These are phyloP conservation scores for Hemileccinum rubropunctum DNA, from an alignment of 768 basidiomycete species.

Conservation along the genomic window DNA sequence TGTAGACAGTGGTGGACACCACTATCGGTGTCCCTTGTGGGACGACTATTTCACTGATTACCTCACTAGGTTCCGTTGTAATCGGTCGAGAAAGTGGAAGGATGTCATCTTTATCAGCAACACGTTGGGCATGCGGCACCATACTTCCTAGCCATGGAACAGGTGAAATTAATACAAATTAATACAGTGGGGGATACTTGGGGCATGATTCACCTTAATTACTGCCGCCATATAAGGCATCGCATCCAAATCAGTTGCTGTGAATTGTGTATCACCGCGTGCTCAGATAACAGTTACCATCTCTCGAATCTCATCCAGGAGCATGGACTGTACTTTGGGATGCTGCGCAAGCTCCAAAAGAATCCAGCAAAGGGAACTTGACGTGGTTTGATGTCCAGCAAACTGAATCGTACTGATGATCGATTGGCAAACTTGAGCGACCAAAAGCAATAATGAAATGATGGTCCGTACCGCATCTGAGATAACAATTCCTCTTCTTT, in stretches of 20 bases:
- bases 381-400: constrained; percentile 54
- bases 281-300: not conserved
- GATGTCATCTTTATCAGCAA: constrained; percentile 50
- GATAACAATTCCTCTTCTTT: constrained; percentile 5
- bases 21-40: constrained; percentile 51
- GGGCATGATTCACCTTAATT: constrained; percentile 23
- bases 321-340: constrained; percentile 54
- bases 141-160: constrained; percentile 23
- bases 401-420: constrained; percentile 42
- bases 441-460: not conserved
- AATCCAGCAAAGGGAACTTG: constrained; percentile 39
- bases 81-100: constrained; percentile 59
- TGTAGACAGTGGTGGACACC: constrained; percentile 30
- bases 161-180: too few species aligned
- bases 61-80: constrained; percentile 41
- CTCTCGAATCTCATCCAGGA: constrained; percentile 39
- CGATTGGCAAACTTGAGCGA: not conserved
- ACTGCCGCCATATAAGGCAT: constrained; percentile 42
- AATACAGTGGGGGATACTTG: too few species aligned
- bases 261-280: constrained; percentile 1
- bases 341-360: constrained; percentile 54
- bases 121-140: constrained; percentile 49
- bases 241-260: constrained; percentile 42
- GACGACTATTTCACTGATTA: constrained; percentile 43
- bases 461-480: constrained; percentile 15